Percentiles rank a stretch among this genome's conserved stretches.
These are phyloP conservation scores for Sonneratia alba DNA, from an alignment of 345 rosid genomes.

Conservation along the genomic window DNA sequence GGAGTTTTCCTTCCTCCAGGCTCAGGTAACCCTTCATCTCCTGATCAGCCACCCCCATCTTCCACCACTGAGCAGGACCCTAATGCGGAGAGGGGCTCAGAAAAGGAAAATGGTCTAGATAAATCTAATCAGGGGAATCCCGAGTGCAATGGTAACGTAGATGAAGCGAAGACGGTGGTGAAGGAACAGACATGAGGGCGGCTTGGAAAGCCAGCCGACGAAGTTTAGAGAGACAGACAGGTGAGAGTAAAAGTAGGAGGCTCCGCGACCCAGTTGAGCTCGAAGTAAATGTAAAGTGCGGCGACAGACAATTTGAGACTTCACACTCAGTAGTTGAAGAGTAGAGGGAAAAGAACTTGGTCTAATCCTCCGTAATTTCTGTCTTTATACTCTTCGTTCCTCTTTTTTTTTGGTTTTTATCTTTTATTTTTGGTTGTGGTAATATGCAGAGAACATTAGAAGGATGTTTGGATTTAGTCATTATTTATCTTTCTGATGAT, in stretches of 20 bases:
- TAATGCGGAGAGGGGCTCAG: not conserved
- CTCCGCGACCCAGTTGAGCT: conserved; percentile 32
- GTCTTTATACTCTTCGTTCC: conserved; percentile 13
- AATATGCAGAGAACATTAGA: conserved; percentile 5
- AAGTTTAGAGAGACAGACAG: conserved; percentile 13
- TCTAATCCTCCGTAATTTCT: conserved; percentile 20
- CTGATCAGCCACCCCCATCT: not conserved
- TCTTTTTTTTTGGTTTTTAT: not conserved
- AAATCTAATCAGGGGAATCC: conserved; percentile 9
- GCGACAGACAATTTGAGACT: conserved; percentile 22
- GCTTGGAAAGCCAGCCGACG: conserved; percentile 12
- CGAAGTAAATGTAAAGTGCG: conserved; percentile 47
- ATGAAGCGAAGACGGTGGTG: conserved; percentile 12
- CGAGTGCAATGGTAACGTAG: conserved; percentile 33
- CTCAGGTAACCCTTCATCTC: conserved; percentile 20
- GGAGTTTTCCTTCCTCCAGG: conserved; percentile 89
- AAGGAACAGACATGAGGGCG: conserved; percentile 22
- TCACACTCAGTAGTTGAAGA: conserved; percentile 6
- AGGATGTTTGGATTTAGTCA: not conserved
- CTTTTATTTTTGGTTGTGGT: conserved; percentile 14
- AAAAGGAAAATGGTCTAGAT: conserved; percentile 3
- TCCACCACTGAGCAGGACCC: not conserved
- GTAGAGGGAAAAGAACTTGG: conserved; percentile 14
- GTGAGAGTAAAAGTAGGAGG: conserved; percentile 11
- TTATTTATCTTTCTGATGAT: not conserved